phyloP scores from a whole-genome alignment of 78 protist species.

The Emiliania huxleyi region DNA sequence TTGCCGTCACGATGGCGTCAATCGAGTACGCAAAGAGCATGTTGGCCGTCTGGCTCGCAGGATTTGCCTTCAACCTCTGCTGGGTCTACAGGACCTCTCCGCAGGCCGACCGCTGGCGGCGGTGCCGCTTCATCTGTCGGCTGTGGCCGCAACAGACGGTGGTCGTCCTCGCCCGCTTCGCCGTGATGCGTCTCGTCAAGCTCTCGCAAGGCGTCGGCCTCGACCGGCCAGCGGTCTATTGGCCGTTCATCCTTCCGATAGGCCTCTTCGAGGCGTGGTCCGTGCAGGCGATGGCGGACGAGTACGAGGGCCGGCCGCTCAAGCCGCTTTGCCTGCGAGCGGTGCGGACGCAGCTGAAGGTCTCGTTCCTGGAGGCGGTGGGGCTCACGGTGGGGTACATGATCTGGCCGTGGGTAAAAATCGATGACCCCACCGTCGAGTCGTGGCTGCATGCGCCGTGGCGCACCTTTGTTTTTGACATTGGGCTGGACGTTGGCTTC shows the following conservation, averaged over 20 bases:
- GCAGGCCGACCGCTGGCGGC: too few species aligned
- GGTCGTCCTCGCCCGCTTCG: not conserved
- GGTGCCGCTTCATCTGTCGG: not conserved
- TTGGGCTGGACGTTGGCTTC: not conserved
- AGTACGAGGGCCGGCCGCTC: not conserved
- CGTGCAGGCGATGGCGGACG: not conserved
- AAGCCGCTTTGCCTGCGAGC: not conserved
- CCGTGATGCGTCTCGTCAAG: not conserved
- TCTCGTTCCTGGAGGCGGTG: not conserved
- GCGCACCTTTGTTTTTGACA: not conserved
- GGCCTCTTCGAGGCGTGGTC: not conserved
- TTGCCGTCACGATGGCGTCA: too few species aligned
- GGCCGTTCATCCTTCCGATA: not conserved
- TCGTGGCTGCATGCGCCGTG: not conserved
- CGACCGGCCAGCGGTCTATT: not conserved
- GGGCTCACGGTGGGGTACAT: not conserved
- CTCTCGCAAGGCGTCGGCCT: too few species aligned
- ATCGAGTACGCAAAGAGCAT: too few species aligned
- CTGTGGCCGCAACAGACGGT: not conserved
- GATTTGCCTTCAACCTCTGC: too few species aligned
- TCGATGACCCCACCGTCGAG: not conserved
- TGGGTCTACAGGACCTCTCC: too few species aligned
- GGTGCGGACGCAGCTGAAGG: not conserved
- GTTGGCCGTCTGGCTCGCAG: too few species aligned
- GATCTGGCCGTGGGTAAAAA: not conserved